Conservation (phyloP, 2,329 filamentous ascomycete genomes). For the Trichophyton benhamiae region DNA sequence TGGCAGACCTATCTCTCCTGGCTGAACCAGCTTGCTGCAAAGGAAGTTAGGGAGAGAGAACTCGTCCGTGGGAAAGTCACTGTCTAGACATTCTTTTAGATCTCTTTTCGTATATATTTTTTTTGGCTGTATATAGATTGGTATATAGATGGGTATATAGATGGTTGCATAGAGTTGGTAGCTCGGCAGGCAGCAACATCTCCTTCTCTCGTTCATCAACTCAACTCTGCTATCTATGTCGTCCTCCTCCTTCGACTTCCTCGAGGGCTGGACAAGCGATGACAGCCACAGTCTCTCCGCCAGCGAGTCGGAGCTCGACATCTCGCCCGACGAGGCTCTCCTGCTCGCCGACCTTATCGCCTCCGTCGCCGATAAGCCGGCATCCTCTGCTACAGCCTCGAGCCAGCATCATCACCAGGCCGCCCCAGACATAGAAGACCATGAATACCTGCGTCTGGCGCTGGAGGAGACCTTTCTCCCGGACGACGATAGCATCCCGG, state of each 20-base stretch:
- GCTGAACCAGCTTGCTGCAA: slow-evolving; percentile 62
- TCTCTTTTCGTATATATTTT: not conserved
- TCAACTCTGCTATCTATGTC: not conserved
- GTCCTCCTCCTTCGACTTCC: not conserved
- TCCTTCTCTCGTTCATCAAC: not conserved
- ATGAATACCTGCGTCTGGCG: slow-evolving; percentile 1
- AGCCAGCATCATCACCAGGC: not conserved
- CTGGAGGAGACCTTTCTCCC: not conserved
- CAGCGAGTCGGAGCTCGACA: slow-evolving; percentile 47
- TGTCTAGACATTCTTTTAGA: not conserved
- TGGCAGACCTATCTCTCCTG: slow-evolving; percentile 89
- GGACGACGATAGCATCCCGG: too few species aligned
- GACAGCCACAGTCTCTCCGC: not conserved
- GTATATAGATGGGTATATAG: not conserved
- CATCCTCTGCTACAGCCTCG: slow-evolving; percentile 10
- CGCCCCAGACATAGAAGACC: not conserved
- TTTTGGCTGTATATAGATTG: not conserved
- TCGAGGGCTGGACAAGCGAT: slow-evolving; percentile 5
- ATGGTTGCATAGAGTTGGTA: not conserved
- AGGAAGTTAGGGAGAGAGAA: slow-evolving; percentile 30
- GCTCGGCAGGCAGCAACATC: not conserved
- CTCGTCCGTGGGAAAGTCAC: not conserved
- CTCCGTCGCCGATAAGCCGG: slow-evolving; percentile 11
- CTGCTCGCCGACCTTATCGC: slow-evolving; percentile 36
- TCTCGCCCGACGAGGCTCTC: slow-evolving; percentile 46